Percentiles rank a stretch among this genome's conserved stretches.
phyloP scores from a whole-genome alignment of 768 basidiomycete genomes.

The Amanita brunnescens region DNA sequence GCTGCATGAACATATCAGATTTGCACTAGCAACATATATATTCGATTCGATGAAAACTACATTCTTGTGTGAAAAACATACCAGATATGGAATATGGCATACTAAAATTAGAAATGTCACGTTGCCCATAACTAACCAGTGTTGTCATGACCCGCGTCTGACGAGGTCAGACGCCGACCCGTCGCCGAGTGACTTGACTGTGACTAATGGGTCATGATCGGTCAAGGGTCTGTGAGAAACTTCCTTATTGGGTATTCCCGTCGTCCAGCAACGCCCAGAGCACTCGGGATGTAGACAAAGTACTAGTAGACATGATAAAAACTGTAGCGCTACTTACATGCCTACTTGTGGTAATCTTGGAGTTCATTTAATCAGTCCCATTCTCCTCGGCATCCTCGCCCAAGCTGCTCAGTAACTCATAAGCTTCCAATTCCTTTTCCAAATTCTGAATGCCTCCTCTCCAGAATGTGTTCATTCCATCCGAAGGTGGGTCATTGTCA shows the following conservation, averaged over 20 bases:
- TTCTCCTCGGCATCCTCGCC: conserved; percentile 2
- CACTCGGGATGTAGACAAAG: not conserved
- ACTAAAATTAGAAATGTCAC: no score
- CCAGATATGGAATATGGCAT: no score
- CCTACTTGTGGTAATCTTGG: not conserved
- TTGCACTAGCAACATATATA: no score
- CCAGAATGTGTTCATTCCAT: conserved; percentile 12
- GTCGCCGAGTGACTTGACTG: not conserved
- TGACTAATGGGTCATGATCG: not conserved
- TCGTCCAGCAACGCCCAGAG: not conserved
- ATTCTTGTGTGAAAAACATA: no score
- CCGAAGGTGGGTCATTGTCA: not conserved
- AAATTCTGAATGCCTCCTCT: conserved; percentile 13
- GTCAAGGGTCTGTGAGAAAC: conserved; percentile 3
- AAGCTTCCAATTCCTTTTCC: conserved; percentile 13
- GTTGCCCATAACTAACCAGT: no score
- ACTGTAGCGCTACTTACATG: not conserved
- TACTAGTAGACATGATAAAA: not conserved
- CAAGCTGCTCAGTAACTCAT: conserved; percentile 9
- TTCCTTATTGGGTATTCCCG: not conserved
- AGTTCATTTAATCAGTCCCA: no score
- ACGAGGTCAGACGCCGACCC: conserved; percentile 3
- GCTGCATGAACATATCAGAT: no score
- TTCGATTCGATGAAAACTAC: no score
- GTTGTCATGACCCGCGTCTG: conserved; percentile 1